Base-by-base conservation (phyloP, 2,329 filamentous ascomycete species). In the Alternaria sp. region DNA sequence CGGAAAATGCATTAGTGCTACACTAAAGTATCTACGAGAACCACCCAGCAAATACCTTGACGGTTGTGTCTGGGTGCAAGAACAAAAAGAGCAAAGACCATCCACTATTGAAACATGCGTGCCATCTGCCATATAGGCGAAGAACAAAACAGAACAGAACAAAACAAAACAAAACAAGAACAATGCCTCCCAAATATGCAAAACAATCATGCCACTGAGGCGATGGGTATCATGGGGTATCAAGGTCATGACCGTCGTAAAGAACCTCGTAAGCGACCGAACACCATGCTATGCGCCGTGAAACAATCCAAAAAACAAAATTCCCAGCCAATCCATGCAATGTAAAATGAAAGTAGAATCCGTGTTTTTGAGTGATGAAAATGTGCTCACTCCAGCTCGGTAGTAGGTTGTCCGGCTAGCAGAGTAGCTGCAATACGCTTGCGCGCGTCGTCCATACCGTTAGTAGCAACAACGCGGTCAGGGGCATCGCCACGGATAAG, bases 401-500 rank as follows among this genome's bases (percentile, higher is more conserved):
- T 66, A 6, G 68, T 70, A 2, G 68, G 55, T 2, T 61, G 51
- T 7, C 85, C 84, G 54, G 91, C 89, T 36, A 93, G 71, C 9
- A 93, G 77, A 57, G 90, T 84, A 1, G 85, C 86, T 0, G 89
- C 90, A 43, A 93, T 85, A 44, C 87, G 82, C 54, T 84, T 81
- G 24, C 89, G 83, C 67, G 90, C 88, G 51, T 83, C 76, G 2
- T 82, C 80, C 82, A 92, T 86, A 55, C 90, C 85, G 0, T 73
- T 64, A 36, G 84, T 78, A 1, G 75, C 67, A 59, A 90, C 88
- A 28, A 80, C 79, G 8, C 67, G 67, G 1, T 56, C 65, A 7
- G 76, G 74, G 7, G 79, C 74, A 12, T 80, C 69, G 1, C 79
- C 81, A 16, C 79, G 75, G 3, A 82, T 77, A 32, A 82, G 69